Percentiles rank a stretch among this genome's conserved stretches.
Conservation (phyloP, 1,284 basidiomycete species). For the Puccinia sorghi region DNA sequence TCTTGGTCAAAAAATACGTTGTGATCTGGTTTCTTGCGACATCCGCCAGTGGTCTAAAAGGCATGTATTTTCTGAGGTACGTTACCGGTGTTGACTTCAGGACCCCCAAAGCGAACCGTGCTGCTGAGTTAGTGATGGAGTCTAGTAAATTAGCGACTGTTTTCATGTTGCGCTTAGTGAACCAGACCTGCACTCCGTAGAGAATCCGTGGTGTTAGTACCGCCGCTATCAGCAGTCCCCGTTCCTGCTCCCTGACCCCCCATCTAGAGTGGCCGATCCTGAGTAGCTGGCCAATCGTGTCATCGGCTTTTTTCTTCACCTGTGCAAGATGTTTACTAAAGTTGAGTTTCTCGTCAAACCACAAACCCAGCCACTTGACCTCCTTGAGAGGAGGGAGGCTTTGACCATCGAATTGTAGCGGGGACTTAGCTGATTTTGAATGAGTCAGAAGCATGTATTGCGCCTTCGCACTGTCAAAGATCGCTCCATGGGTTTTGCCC, state of each 20-base stretch:
- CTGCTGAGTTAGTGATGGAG: too few species aligned
- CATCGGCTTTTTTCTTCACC: neutral
- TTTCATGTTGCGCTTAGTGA: neutral
- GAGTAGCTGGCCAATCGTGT: neutral
- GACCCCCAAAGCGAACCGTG: neutral
- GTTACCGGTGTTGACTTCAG: neutral
- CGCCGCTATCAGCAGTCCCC: neutral
- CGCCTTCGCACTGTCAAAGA: conserved; percentile 28
- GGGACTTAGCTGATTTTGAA: neutral
- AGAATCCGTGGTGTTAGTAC: neutral
- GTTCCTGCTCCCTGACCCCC: neutral
- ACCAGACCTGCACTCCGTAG: conserved; percentile 9
- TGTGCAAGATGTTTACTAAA: neutral
- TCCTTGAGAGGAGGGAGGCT: neutral
- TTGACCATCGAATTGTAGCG: neutral
- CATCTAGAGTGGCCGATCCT: neutral
- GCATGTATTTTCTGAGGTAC: neutral
- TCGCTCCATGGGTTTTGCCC: conserved; percentile 9
- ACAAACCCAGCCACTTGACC: neutral
- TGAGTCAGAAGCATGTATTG: neutral
- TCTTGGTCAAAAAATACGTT: neutral
- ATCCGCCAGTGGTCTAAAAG: neutral
- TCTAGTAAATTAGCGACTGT: too few species aligned
- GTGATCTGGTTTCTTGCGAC: neutral
- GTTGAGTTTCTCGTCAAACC: neutral